These are phyloP conservation scores for Acidiella bohemica DNA, from an alignment of 495 filamentous ascomycete species.

Conservation along the genomic window DNA sequence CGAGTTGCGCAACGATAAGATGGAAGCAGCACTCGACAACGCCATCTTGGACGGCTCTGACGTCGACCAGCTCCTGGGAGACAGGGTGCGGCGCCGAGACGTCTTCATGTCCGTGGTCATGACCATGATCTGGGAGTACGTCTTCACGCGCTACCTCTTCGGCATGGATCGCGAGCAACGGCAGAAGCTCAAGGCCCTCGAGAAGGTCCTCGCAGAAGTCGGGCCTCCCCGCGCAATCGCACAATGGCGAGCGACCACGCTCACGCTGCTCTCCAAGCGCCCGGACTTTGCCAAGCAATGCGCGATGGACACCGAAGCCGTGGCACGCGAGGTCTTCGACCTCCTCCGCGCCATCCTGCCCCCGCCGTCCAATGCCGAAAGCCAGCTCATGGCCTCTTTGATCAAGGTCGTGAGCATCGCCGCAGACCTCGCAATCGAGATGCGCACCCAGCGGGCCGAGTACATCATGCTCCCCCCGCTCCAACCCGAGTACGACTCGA, in stretches of 20 bases:
- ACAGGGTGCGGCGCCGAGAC: constrained; percentile 74
- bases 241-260: constrained; percentile 88
- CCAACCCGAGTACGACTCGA: constrained; percentile 87
- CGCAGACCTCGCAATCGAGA: constrained; percentile 79
- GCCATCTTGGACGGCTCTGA: constrained; percentile 86
- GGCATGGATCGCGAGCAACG: constrained; percentile 96
- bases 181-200: constrained; percentile 86
- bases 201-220: constrained; percentile 80
- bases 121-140: constrained; percentile 95
- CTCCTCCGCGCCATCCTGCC: constrained; percentile 69
- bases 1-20: constrained; percentile 74
- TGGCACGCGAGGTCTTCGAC: constrained; percentile 70
- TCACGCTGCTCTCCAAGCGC: constrained; percentile 71
- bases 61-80: constrained; percentile 68
- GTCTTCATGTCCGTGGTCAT: constrained; percentile 96
- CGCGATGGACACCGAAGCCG: constrained; percentile 73
- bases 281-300: constrained; percentile 61
- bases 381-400: constrained; percentile 63
- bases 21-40: constrained; percentile 84
- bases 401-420: constrained; percentile 70
- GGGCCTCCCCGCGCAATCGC: constrained; percentile 67
- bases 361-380: constrained; percentile 59
- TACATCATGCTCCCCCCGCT: constrained; percentile 94
- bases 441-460: constrained; percentile 90
- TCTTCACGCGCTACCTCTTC: constrained; percentile 95